Evolutionary conservation across 768 basidiomycete genomes (phyloP), one percentile per base, ranked within the genome.

Genomic region (Naganishia kalamii): DNA sequence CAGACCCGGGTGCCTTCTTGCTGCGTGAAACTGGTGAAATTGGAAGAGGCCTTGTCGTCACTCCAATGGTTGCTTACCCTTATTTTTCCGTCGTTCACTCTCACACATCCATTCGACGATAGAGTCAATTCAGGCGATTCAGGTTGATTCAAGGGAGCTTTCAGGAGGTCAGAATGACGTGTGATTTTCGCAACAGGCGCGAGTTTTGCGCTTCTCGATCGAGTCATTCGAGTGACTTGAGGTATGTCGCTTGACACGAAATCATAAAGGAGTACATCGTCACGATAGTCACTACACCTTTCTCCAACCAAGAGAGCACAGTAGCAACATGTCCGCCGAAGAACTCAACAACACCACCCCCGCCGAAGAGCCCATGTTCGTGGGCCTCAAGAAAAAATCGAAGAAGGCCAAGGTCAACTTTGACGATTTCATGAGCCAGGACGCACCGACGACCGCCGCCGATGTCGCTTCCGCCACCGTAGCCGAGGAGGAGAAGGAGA

Each of bases 351-450:
- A 63, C 48, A 35, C 60, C 51, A 29, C 50, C 8, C 49, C 51
- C 13, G 59, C 65, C 23, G 65, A 66, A 35, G 65, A 66, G 60
- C 65, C 65, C 33, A 66, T 81, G 69, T 81, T 81, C 71, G 77
- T 77, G 17, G 80, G 80, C 60, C 75, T 81, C 74, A 81, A 81
- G 75, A 81, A 81, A 73, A 81, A 81, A 78, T 69, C 51, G n/a
- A 79, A 80, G 75, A 77, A 77, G 75, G 79, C 79, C 73, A 71
- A 71, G 63, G 75, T 78, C 68, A 72, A 73, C 60, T 68, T 78
- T 32, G 77, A 75, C 47, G 70, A 73, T n/a, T 57, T 72, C 35
- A 33, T 35, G 23, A 60, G 23, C 50, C 50, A 54, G 37, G 65
- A 61, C 19, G 46, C 59, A 13, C 32, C 65, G 6, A 52, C 37